Conservation (phyloP, 169 alveolate genomes). For the Eimeria acervulina region DNA sequence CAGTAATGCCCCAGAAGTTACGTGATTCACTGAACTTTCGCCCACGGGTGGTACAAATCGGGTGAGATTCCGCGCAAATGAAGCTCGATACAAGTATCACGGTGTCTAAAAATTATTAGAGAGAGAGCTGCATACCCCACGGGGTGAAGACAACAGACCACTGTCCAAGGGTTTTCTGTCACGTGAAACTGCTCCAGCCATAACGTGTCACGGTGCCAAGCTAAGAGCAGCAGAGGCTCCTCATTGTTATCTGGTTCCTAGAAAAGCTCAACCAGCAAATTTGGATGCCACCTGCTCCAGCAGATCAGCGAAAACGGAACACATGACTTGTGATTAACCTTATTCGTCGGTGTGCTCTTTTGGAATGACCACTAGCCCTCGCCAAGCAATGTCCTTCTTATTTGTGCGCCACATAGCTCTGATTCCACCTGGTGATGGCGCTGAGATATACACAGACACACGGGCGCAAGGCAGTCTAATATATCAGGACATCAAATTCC, state of each 20-base stretch:
- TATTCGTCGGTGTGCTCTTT: neutral
- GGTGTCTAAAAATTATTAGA: neutral
- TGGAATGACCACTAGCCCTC: conserved; percentile 44
- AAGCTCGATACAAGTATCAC: neutral
- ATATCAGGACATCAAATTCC: neutral
- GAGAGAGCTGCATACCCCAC: neutral
- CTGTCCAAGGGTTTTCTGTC: neutral
- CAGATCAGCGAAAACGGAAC: neutral
- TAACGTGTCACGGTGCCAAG: neutral
- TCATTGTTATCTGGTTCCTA: neutral
- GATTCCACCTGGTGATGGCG: neutral
- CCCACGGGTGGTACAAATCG: too few relatives aligned
- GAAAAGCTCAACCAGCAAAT: neutral
- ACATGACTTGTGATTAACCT: neutral
- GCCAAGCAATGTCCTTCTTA: neutral
- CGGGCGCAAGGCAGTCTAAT: neutral
- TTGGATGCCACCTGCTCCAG: neutral
- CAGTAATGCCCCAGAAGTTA: too few relatives aligned
- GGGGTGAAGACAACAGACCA: neutral
- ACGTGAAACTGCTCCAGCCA: neutral
- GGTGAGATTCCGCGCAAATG: too few relatives aligned
- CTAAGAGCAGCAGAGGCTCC: neutral
- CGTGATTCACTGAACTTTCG: too few relatives aligned
- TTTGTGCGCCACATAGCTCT: conserved; percentile 49
- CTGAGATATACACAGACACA: neutral